Evolutionary conservation across 192 early-diverging fungal species (phyloP).

Genomic region (Gigaspora rosea): DNA sequence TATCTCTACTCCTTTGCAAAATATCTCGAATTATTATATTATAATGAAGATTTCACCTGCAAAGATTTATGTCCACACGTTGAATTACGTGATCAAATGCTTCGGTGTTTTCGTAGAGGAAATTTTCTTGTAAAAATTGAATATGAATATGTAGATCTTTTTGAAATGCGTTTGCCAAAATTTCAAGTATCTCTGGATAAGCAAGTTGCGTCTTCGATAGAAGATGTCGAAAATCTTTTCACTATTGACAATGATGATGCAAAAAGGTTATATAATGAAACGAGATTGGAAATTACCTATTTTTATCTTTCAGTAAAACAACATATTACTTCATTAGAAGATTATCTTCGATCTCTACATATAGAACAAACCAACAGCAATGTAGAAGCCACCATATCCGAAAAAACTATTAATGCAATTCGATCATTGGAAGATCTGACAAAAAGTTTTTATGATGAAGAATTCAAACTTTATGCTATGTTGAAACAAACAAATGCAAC

Average conservation of each 20-base stretch:
- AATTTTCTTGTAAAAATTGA: constrained; percentile 73
- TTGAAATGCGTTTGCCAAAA: constrained; percentile 67
- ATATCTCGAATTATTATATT: constrained; percentile 86
- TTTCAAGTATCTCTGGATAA: constrained; percentile 49
- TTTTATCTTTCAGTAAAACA: constrained; percentile 55
- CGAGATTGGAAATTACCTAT: constrained; percentile 44
- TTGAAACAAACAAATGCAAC: constrained; percentile 36
- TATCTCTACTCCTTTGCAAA: constrained; percentile 92
- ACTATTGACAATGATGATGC: constrained; percentile 44
- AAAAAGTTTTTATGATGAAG: constrained; percentile 45
- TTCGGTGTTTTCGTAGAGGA: constrained; percentile 74
- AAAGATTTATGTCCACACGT: constrained; percentile 57
- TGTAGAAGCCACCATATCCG: neutral
- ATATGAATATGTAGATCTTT: constrained; percentile 62
- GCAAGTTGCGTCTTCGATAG: constrained; percentile 35
- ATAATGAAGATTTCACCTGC: constrained; percentile 59
- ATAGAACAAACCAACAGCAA: neutral
- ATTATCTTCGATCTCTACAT: constrained; percentile 31
- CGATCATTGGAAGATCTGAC: constrained; percentile 37
- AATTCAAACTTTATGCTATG: constrained; percentile 47
- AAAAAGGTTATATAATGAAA: constrained; percentile 28
- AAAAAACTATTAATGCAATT: constrained; percentile 27
- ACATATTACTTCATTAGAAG: constrained; percentile 46
- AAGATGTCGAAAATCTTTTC: constrained; percentile 37
- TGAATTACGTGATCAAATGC: constrained; percentile 50